Percentiles rank a stretch among this genome's conserved stretches.
Conservation (phyloP, 2,329 filamentous ascomycete species). For the Aspergillus spinulosporus region DNA sequence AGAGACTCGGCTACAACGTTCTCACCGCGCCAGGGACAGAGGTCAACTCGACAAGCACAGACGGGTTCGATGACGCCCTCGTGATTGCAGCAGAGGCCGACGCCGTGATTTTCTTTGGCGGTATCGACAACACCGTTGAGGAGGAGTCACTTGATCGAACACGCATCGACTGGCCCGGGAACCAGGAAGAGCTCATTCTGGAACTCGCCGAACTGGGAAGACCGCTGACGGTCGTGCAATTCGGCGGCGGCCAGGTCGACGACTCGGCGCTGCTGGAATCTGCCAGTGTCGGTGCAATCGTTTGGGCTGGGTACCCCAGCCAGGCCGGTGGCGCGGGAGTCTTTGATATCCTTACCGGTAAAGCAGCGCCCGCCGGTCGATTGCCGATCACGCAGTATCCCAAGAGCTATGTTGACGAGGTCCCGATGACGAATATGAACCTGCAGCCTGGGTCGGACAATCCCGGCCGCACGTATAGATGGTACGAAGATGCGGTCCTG, state of each 20-base stretch:
- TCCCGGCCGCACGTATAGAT: not conserved
- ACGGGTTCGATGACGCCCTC: not conserved
- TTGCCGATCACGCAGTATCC: not conserved
- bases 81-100: not conserved
- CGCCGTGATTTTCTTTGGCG: not conserved
- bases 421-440: not conserved
- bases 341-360: slow-evolving; percentile 2
- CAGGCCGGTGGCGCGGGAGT: not conserved
- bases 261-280: not conserved
- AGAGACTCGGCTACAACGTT: not conserved
- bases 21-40: not conserved
- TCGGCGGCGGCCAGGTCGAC: not conserved
- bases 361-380: not conserved
- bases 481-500: not conserved
- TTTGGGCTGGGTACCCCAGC: slow-evolving; percentile 2
- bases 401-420: not conserved
- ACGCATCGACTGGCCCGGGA: not conserved
- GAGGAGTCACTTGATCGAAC: not conserved
- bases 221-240: not conserved
- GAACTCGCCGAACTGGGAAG: not conserved
- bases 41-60: not conserved
- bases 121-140: not conserved
- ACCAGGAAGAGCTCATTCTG: not conserved
- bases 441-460: not conserved
- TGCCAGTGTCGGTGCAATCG: not conserved